These are phyloP conservation scores for Quercus agrifolia DNA, from an alignment of 306 rosid genomes.

Conservation along the genomic window DNA sequence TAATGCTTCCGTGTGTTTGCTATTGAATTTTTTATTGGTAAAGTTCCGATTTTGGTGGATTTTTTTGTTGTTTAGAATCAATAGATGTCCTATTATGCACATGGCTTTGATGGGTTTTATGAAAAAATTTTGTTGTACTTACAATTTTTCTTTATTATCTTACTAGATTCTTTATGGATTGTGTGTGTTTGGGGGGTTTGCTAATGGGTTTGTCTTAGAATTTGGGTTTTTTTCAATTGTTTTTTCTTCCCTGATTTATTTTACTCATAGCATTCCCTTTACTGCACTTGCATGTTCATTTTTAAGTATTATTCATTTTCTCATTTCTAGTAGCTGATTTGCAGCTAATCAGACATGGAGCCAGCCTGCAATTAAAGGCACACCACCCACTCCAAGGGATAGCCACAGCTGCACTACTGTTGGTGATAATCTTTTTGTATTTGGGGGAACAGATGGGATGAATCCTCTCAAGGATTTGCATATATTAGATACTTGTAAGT, in stretches of 20 bases:
- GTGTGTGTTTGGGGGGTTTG: background rate
- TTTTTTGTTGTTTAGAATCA: background rate
- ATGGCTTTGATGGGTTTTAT: background rate
- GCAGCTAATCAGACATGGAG: conserved; percentile 85
- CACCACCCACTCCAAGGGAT: conserved; percentile 83
- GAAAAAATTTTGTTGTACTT: background rate
- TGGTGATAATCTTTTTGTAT: conserved; percentile 79
- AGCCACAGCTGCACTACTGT: conserved; percentile 85
- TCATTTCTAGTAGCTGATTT: conserved; percentile 38
- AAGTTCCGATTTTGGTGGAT: background rate
- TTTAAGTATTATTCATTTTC: conserved; percentile 22
- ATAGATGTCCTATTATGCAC: background rate
- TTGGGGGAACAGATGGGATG: conserved; percentile 97
- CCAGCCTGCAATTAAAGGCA: conserved; percentile 72
- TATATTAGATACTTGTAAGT: conserved; percentile 85
- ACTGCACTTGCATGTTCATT: conserved; percentile 14
- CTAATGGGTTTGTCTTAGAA: background rate
- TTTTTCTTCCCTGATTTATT: background rate
- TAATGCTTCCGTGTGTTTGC: conserved; percentile 6
- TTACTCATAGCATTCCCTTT: background rate
- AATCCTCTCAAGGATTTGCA: conserved; percentile 87
- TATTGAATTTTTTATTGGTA: conserved; percentile 3
- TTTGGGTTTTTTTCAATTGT: background rate
- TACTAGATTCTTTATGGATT: background rate
- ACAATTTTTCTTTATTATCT: background rate